Percentiles rank a stretch among this genome's conserved stretches.
Conservation (phyloP, 2,329 filamentous ascomycete genomes). For the Aureobasidium uvarum region DNA sequence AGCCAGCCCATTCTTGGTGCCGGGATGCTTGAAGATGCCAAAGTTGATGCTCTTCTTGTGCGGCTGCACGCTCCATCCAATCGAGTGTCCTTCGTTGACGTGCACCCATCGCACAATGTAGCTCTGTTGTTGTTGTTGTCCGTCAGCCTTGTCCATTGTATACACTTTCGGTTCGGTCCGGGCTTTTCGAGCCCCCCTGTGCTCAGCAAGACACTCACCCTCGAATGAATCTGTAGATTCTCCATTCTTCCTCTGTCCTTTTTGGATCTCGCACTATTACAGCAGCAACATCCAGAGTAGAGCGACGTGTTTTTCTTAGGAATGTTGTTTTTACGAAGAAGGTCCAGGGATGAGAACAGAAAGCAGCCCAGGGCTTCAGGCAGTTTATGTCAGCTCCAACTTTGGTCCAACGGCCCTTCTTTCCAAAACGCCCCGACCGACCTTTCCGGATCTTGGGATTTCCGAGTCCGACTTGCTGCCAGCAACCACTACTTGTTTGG, state of each 20-base stretch:
- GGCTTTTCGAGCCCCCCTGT: not conserved
- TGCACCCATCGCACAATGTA: slow-evolving; percentile 98
- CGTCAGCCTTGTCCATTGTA: slow-evolving; percentile 1
- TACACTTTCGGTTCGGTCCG: slow-evolving; percentile 23
- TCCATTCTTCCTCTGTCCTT: slow-evolving; percentile 15
- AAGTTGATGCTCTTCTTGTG: slow-evolving; percentile 99
- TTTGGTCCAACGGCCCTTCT: slow-evolving; percentile 10
- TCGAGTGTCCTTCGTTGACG: slow-evolving; percentile 83
- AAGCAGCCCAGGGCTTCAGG: not conserved
- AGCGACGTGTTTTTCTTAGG: not conserved
- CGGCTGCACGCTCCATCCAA: slow-evolving; percentile 96
- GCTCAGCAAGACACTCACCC: slow-evolving; percentile 13
- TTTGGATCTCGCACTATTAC: not conserved
- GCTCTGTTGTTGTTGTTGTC: slow-evolving; percentile 59
- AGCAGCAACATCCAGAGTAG: not conserved
- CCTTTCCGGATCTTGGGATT: slow-evolving; percentile 16
- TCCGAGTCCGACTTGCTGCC: not conserved
- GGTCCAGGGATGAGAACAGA: slow-evolving; percentile 10
- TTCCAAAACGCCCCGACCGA: not conserved
- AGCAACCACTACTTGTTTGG: too few species aligned
- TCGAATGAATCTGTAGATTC: slow-evolving; percentile 27
- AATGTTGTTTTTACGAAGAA: not conserved
- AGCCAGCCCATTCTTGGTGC: slow-evolving; percentile 59
- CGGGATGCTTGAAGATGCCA: slow-evolving; percentile 95
- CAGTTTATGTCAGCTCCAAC: slow-evolving; percentile 11